Percentiles rank a stretch among this genome's conserved stretches.
Conservation (phyloP, 2,329 filamentous ascomycete genomes). For the Aspergillus tanneri region DNA sequence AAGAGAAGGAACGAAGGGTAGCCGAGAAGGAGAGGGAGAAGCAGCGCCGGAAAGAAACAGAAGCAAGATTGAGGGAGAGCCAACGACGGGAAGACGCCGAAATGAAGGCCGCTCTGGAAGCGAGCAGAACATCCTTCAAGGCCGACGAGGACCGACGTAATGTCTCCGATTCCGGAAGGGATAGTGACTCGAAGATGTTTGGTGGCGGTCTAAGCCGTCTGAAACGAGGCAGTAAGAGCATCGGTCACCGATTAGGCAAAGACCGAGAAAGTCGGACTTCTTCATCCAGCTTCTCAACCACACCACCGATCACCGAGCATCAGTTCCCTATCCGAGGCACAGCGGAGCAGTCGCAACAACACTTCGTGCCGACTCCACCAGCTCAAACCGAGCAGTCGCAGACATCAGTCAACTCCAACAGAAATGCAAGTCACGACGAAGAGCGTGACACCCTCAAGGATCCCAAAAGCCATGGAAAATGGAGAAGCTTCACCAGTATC, state of each 20-base stretch:
- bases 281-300: slow-evolving; percentile 26
- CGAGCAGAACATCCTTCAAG: slow-evolving; percentile 64
- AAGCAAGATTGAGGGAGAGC: slow-evolving; percentile 51
- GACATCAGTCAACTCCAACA: slow-evolving; percentile 3
- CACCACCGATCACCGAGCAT: slow-evolving; percentile 20
- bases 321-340: slow-evolving; percentile 12
- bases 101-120: slow-evolving; percentile 62
- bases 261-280: slow-evolving; percentile 38
- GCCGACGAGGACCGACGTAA: slow-evolving; percentile 51
- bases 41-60: slow-evolving; percentile 58
- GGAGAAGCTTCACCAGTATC: slow-evolving; percentile 46
- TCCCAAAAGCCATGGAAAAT: slow-evolving; percentile 29
- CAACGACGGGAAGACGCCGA: slow-evolving; percentile 59
- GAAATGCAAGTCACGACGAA: slow-evolving; percentile 19
- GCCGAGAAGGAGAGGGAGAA: slow-evolving; percentile 50
- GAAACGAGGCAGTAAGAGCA: slow-evolving; percentile 71
- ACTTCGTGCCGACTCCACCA: slow-evolving; percentile 1
- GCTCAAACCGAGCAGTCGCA: slow-evolving; percentile 1
- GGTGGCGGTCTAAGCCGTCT: slow-evolving; percentile 63
- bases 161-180: slow-evolving; percentile 32
- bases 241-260: slow-evolving; percentile 66
- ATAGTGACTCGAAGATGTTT: slow-evolving; percentile 47
- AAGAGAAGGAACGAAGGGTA: slow-evolving; percentile 59
- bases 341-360: slow-evolving; percentile 14
- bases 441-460: slow-evolving; percentile 22